Evolutionary conservation across 345 rosid genomes (phyloP), one percentile per base, ranked within the genome.

Genomic region (Diplotaxis tenuifolia): DNA sequence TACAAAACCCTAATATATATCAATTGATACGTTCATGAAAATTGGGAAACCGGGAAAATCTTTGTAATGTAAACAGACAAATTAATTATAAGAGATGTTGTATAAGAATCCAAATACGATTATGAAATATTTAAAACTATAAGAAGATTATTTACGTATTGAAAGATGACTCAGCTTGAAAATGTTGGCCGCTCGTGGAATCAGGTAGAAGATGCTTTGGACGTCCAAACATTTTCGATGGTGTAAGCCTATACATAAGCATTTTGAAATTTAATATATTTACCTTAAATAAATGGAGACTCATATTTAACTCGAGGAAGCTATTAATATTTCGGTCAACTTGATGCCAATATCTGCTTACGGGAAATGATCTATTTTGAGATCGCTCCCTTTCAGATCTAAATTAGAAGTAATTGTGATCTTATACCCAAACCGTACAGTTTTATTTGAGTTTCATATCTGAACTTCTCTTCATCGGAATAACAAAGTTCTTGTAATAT

Each of bases 231-330:
- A 47, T 47, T 47, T 42, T 42, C 3, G 50, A 42, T 58, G 40
- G 16, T 58, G 63, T 58, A 58, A 58, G 53, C 53, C 53, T 47
- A 16, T 47, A 47, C 72, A 66, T 74, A 67, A 74, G 72, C 78
- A 74, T 18, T 29, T 45, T 56, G 10, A 31, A 70, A n/a, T 62
- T 65, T 31, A 79, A 74, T 63, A 88, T 73, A 9, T 82, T 88
- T 72, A 28, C 57, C 38, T 40, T 22, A 59, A 6, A 21, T 27
- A 66, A 16, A 59, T 34, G 45, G 36, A 67, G 62, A 40, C 42
- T 74, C 0, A 27, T 67, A 32, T 31, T 49, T 22, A 55, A 88
- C 32, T 27, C 84, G 3, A 38, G 18, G n/a, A 42, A 55, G 25
- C 10, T 53, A 7, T 78, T 82, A 9, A 45, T 47, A 21, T 21